Conservation (phyloP, 495 filamentous ascomycete genomes). For the Daldinia childiae region DNA sequence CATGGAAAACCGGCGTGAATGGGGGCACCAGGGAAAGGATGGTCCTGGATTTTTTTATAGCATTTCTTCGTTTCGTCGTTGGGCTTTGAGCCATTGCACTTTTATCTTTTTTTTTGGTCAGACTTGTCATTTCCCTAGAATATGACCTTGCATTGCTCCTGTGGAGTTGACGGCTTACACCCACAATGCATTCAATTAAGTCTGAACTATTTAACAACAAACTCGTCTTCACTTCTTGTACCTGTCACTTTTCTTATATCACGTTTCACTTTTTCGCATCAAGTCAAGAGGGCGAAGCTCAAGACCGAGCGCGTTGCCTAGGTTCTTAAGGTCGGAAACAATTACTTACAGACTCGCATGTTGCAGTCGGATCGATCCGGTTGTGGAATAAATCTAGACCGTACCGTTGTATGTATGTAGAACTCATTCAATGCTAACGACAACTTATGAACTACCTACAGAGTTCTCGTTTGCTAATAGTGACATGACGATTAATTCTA, state of each 20-base stretch:
- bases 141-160: slow-evolving; percentile 8
- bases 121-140: slow-evolving; percentile 19
- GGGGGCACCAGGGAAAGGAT: slow-evolving; percentile 23
- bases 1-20: slow-evolving; percentile 31
- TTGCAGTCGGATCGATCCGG: not conserved
- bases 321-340: not conserved
- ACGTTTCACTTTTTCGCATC: slow-evolving; percentile 13
- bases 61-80: slow-evolving; percentile 43
- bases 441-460: slow-evolving; percentile 27
- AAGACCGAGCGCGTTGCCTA: not conserved
- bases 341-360: not conserved
- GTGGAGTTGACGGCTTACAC: not conserved
- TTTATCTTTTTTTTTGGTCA: slow-evolving; percentile 22
- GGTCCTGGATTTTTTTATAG: slow-evolving; percentile 23
- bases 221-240: slow-evolving; percentile 40
- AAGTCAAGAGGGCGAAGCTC: slow-evolving; percentile 6
- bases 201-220: slow-evolving; percentile 31
- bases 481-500: not conserved
- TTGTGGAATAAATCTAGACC: slow-evolving; percentile 14
- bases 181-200: slow-evolving; percentile 14
- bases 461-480: not conserved
- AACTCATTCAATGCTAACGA: slow-evolving; percentile 30
- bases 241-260: slow-evolving; percentile 21
- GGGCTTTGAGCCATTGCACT: slow-evolving; percentile 31
- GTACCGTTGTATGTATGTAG: slow-evolving; percentile 30